Evolutionary conservation across 768 basidiomycete species (phyloP).

Genomic region (Calocybe indica): DNA sequence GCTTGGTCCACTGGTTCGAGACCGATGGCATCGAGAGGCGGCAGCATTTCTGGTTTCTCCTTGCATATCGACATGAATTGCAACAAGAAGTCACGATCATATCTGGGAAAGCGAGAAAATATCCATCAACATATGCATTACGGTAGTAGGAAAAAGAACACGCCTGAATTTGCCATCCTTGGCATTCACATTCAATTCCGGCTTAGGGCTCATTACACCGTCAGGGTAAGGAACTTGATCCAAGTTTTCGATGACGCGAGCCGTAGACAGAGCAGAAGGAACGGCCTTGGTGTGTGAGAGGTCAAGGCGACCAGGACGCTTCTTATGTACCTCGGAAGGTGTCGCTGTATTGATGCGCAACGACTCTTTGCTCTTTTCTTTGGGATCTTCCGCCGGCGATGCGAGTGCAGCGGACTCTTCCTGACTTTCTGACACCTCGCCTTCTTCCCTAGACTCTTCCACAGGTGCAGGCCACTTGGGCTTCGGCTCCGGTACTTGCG

Average conservation of each 20-base stretch:
- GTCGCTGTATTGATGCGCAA: conserved; percentile 64
- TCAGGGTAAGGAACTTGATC: conserved; percentile 75
- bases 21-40: conserved; percentile 86
- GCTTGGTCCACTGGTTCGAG: conserved; percentile 70
- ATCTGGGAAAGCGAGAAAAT: conserved; percentile 40
- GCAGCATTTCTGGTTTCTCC: conserved; percentile 90
- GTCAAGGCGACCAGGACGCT: conserved; percentile 71
- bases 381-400: background rate
- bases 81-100: conserved; percentile 94
- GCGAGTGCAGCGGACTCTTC: conserved; percentile 27
- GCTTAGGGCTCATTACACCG: conserved; percentile 72
- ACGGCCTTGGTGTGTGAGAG: conserved; percentile 51
- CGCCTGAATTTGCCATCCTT: conserved; percentile 89
- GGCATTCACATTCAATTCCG: conserved; percentile 79
- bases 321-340: conserved; percentile 29
- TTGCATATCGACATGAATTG: conserved; percentile 95
- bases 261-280: conserved; percentile 71
- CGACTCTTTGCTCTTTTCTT: background rate
- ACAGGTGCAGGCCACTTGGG: conserved; percentile 21
- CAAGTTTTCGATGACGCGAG: conserved; percentile 82
- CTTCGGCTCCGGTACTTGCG: conserved; percentile 29
- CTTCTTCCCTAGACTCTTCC: conserved; percentile 31
- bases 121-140: background rate
- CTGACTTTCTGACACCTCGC: conserved; percentile 38
- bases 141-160: background rate